These are phyloP conservation scores for Citrullus mucosospermus DNA, from an alignment of 306 rosid species.

Conservation along the genomic window DNA sequence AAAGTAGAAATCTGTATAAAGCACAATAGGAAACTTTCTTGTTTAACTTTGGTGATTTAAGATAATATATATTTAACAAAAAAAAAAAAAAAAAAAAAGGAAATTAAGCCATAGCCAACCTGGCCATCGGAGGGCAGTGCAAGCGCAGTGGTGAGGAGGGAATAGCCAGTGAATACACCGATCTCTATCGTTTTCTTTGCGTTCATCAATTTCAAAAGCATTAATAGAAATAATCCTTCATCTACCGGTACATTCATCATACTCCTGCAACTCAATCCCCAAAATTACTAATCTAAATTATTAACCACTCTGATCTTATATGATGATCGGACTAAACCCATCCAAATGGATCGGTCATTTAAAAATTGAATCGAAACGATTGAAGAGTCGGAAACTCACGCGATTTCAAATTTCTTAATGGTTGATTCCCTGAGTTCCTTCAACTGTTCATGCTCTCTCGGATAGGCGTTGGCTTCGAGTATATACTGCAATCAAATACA, in stretches of 20 bases:
- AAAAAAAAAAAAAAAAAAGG: too few species aligned
- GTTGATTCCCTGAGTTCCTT: slow-evolving; percentile 41
- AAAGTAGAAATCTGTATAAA: too few species aligned
- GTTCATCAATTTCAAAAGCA: slow-evolving; percentile 39
- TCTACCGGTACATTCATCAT: slow-evolving; percentile 33
- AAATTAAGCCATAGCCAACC: slow-evolving; percentile 7
- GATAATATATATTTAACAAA: too few species aligned
- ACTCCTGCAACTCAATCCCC: slow-evolving; percentile 18
- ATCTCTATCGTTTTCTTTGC: slow-evolving; percentile 2
- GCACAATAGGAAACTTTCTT: too few species aligned
- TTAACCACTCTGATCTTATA: neutral
- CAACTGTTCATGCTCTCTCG: slow-evolving; percentile 39
- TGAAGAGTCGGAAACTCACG: slow-evolving; percentile 1
- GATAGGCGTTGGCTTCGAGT: slow-evolving; percentile 26
- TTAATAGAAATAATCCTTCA: slow-evolving; percentile 32
- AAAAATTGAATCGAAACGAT: neutral
- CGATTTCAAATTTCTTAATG: slow-evolving; percentile 7
- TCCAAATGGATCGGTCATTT: neutral
- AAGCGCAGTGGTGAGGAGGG: slow-evolving; percentile 53
- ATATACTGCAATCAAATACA: slow-evolving; percentile 23
- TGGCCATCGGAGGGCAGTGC: slow-evolving; percentile 38
- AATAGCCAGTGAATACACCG: slow-evolving; percentile 60
- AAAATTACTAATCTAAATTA: neutral
- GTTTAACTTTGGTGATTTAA: too few species aligned
- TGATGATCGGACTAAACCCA: neutral